phyloP scores from a whole-genome alignment of 176 grass and related monocot species.

The Cenchrus fungigraminus region DNA sequence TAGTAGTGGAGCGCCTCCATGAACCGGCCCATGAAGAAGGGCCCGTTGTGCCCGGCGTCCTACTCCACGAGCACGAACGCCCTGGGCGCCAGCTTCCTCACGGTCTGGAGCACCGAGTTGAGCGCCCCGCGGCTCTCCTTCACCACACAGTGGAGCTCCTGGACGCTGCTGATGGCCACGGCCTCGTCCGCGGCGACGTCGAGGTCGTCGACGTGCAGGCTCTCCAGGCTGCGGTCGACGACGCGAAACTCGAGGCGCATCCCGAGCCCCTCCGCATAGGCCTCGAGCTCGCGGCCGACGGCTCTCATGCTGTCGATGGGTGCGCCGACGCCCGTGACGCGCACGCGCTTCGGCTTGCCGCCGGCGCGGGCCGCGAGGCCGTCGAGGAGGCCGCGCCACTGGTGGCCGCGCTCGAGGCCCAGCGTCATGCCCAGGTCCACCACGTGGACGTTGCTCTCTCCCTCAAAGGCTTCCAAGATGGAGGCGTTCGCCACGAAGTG shows the following conservation, averaged over 20 bases:
- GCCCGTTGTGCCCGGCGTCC: slow-evolving; percentile 75
- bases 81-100: slow-evolving; percentile 52
- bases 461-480: slow-evolving; percentile 70
- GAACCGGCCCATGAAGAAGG: slow-evolving; percentile 74
- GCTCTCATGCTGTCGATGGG: slow-evolving; percentile 41
- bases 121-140: slow-evolving; percentile 80
- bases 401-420: slow-evolving; percentile 52
- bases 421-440: slow-evolving; percentile 72
- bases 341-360: slow-evolving; percentile 43
- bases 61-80: slow-evolving; percentile 73
- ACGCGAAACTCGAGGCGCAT: slow-evolving; percentile 53
- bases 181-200: slow-evolving; percentile 43
- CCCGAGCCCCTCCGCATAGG: slow-evolving; percentile 37
- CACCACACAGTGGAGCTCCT: slow-evolving; percentile 73
- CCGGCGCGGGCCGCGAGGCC: slow-evolving; percentile 40
- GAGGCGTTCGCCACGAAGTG: slow-evolving; percentile 75
- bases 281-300: slow-evolving; percentile 50
- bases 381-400: slow-evolving; percentile 64
- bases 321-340: slow-evolving; percentile 52
- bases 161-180: slow-evolving; percentile 60
- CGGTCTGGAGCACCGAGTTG: slow-evolving; percentile 64
- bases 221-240: slow-evolving; percentile 59
- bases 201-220: slow-evolving; percentile 50
- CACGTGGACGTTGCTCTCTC: slow-evolving; percentile 64
- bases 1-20: slow-evolving; percentile 88